phyloP scores from a whole-genome alignment of 2,329 filamentous ascomycete genomes.

The Fusarium sp. region DNA sequence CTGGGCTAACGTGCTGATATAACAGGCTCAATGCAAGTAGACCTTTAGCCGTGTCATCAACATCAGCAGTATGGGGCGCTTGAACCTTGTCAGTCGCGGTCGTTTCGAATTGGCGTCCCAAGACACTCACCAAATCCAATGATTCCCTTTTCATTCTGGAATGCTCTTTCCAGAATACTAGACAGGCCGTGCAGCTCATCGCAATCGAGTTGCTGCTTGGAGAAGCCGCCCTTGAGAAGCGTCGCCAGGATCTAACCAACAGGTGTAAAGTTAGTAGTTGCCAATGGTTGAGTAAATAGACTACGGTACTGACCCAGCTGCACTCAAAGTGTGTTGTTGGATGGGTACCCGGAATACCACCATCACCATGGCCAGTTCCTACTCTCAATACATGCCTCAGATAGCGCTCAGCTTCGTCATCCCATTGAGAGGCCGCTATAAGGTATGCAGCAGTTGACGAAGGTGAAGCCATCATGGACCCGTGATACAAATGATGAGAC shows the following conservation, averaged over 20 bases:
- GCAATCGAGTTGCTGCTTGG: background rate
- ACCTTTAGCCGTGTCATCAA: slow-evolving; percentile 4
- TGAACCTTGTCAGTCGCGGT: fast-evolving
- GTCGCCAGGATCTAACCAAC: background rate
- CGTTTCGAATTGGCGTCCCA: fast-evolving
- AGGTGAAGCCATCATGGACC: slow-evolving; percentile 9
- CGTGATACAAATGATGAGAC: background rate
- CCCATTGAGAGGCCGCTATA: background rate
- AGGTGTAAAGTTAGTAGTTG: background rate
- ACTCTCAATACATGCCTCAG: background rate
- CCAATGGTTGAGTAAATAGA: fast-evolving
- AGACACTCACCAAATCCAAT: slow-evolving; percentile 1
- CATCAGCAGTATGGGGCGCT: slow-evolving; percentile 1
- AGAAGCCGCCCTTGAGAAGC: background rate
- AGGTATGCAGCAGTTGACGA: slow-evolving; percentile 1
- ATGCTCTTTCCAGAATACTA: fast-evolving
- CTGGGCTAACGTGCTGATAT: background rate
- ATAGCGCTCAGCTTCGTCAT: background rate
- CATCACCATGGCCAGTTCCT: slow-evolving; percentile 6
- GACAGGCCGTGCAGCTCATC: background rate
- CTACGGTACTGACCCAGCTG: slow-evolving; percentile 1
- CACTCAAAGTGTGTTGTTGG: slow-evolving; percentile 12
- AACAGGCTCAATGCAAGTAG: background rate
- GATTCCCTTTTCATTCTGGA: background rate
- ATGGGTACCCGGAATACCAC: background rate